phyloP scores from a whole-genome alignment of 257 asterid genomes.

The Coffea canephora region DNA sequence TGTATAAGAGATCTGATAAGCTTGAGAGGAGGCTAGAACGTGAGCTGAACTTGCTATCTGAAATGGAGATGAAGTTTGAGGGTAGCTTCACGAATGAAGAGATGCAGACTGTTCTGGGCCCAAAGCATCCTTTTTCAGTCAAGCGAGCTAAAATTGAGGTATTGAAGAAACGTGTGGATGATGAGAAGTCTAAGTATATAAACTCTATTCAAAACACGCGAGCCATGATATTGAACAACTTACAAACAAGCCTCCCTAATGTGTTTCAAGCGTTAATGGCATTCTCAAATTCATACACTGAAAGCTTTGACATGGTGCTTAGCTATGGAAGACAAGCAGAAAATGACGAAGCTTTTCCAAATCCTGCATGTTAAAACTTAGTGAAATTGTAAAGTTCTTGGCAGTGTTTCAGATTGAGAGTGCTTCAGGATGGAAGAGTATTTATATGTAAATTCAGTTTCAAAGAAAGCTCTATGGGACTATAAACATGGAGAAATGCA shows the following conservation, averaged over 20 bases:
- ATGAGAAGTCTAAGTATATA: conserved; percentile 54
- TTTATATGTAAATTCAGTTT: background rate
- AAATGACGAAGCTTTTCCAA: conserved; percentile 18
- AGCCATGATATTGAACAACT: conserved; percentile 53
- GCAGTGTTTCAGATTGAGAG: background rate
- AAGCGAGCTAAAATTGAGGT: conserved; percentile 66
- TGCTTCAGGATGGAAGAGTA: background rate
- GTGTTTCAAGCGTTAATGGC: conserved; percentile 52
- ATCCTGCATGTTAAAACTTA: background rate
- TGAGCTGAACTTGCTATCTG: conserved; percentile 47
- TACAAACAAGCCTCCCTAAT: conserved; percentile 67
- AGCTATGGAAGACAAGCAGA: conserved; percentile 27
- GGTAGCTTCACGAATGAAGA: conserved; percentile 39
- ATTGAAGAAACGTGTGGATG: conserved; percentile 41
- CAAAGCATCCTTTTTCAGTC: conserved; percentile 57
- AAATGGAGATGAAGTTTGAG: conserved; percentile 53
- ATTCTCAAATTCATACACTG: conserved; percentile 53
- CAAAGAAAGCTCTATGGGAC: background rate
- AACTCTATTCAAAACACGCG: conserved; percentile 44
- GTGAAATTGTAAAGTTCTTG: background rate
- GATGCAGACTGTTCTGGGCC: conserved; percentile 28
- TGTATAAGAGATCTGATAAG: conserved; percentile 51
- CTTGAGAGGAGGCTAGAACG: conserved; percentile 55
- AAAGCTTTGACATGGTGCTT: conserved; percentile 46
- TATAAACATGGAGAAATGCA: background rate